Base-by-base conservation (phyloP, 2,329 filamentous ascomycete species). In the Plenodomus tracheiphilus region DNA sequence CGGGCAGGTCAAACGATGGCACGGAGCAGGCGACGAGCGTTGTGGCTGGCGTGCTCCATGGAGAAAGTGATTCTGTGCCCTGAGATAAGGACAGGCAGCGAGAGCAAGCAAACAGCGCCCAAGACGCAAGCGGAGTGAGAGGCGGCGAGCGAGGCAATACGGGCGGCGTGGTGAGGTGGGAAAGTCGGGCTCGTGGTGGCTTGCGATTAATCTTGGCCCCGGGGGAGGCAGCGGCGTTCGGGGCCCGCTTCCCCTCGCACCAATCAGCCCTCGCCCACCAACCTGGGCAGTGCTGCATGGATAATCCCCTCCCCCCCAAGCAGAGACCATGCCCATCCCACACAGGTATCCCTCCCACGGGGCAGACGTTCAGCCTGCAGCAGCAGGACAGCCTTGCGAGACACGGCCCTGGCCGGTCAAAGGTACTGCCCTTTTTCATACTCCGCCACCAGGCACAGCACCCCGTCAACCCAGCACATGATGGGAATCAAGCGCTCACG, bases 401-500 rank as follows among this genome's bases (percentile, higher is more conserved):
- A 56, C 37, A 43, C 28, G 21, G 36, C 39, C 15, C 42, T 48
- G 36, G 34, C 36, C 54, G 46, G 47, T 38, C 49, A 65, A 65
- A 66, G 64, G 64, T 65, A 66, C 58, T 54, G 46, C 52, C 43
- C 53, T 43, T 47, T 60, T 56, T 56, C 56, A 51, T 55, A 53
- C 41, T 53, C 28, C 47, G 38, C 51, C 49, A 44, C 44, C 32
- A 28, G 42, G 41, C 47, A 50, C 43, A 39, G 44, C 50, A 53
- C 39, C 54, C 39, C 41, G 52, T 41, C 39, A 51, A 45, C 19
- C 39, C 43, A 53, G 42, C 39, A 51, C 47, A 45, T 17, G 38
- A 86, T 86, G 84, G 76, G 58, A 39, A 42, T 77, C 61, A 87
- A 87, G 73, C 84, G 84, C 69, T 77, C 79, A 71, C 77, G 81